Evolutionary conservation across 768 basidiomycete species (phyloP).

Genomic region (Leucosporidium yakuticum): DNA sequence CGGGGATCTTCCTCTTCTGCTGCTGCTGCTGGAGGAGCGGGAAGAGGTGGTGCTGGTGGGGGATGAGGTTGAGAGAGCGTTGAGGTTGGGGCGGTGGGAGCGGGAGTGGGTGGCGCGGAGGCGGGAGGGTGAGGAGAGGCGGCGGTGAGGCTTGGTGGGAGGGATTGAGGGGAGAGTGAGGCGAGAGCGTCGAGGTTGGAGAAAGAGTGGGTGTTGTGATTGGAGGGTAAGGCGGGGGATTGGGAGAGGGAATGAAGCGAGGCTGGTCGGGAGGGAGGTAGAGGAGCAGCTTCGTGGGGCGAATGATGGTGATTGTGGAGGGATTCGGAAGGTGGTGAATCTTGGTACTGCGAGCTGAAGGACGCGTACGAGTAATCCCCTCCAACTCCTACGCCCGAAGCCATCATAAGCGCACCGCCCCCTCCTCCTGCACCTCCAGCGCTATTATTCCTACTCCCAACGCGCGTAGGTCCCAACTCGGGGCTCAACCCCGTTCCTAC

Average conservation of each 20-base stretch:
- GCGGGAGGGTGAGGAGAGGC: background rate
- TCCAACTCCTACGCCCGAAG: background rate
- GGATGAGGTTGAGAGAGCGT: background rate
- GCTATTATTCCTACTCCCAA: too few relatives aligned
- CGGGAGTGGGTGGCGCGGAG: background rate
- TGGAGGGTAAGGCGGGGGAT: constrained; percentile 7
- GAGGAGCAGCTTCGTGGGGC: background rate
- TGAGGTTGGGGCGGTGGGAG: background rate
- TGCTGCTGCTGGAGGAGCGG: background rate
- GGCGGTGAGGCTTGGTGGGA: constrained; percentile 3
- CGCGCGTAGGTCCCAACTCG: constrained; percentile 1
- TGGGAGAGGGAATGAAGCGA: constrained; percentile 17
- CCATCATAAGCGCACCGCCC: background rate
- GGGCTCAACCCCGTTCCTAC: constrained; percentile 14
- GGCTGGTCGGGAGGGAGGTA: background rate
- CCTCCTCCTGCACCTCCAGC: background rate
- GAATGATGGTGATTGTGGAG: background rate
- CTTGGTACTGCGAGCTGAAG: constrained; percentile 4
- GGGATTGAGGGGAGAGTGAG: background rate
- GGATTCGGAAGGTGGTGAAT: background rate
- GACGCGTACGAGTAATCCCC: constrained; percentile 1
- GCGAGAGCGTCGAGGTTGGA: background rate
- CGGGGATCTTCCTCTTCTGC: background rate
- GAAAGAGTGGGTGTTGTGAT: background rate
- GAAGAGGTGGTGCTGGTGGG: background rate